Evolutionary conservation across 2,329 filamentous ascomycete species (phyloP).

Genomic region (Botrytis fabae): DNA sequence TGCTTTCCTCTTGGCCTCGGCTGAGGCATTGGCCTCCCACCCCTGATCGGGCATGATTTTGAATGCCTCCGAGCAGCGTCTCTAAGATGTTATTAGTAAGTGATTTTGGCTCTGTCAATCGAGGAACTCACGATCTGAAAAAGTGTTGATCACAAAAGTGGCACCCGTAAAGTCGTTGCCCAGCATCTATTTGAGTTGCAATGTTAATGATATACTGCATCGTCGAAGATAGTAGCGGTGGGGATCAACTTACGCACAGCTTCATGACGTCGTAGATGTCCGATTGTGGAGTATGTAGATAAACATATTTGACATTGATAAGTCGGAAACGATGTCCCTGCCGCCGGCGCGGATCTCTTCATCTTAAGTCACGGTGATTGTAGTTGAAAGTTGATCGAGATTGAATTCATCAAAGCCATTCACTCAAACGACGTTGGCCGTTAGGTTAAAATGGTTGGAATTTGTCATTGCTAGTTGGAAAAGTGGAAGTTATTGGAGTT

Average conservation of each 20-base stretch:
- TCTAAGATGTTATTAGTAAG: background rate
- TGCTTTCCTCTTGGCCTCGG: conserved; percentile 19
- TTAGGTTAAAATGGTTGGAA: background rate
- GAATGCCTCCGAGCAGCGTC: conserved; percentile 22
- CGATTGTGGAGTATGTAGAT: conserved; percentile 19
- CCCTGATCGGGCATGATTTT: conserved; percentile 18
- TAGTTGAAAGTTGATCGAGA: background rate
- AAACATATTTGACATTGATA: conserved; percentile 18
- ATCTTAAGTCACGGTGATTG: background rate
- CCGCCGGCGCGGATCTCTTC: conserved; percentile 12
- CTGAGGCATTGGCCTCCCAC: conserved; percentile 12
- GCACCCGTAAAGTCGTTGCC: conserved; percentile 9
- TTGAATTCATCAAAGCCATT: background rate
- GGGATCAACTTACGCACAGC: conserved; percentile 15
- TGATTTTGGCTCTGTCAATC: background rate
- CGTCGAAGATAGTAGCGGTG: background rate
- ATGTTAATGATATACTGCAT: background rate
- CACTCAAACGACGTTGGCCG: background rate
- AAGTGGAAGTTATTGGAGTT: too few species aligned
- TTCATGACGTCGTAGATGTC: conserved; percentile 21
- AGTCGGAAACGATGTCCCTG: conserved; percentile 7
- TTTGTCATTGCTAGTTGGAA: background rate
- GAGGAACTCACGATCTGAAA: conserved; percentile 10
- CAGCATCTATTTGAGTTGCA: conserved; percentile 2
- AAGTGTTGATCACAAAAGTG: conserved; percentile 17